These are phyloP conservation scores for Phaeosphaeriaceae sp. DNA, from an alignment of 2,329 filamentous ascomycete genomes.

Conservation along the genomic window DNA sequence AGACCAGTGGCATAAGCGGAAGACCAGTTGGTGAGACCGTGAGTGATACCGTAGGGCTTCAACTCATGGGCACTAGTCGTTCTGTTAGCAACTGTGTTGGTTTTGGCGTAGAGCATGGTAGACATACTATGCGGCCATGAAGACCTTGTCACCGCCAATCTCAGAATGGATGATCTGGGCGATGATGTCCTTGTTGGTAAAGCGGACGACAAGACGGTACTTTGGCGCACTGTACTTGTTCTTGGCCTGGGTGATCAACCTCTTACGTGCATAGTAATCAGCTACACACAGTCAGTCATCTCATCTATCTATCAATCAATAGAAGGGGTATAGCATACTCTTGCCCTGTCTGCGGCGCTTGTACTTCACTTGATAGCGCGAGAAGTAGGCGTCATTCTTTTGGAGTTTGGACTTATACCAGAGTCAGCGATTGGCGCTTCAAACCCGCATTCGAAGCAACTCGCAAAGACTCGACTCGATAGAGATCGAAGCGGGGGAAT, in stretches of 20 bases:
- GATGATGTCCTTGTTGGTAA: conserved; percentile 99
- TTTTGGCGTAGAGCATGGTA: background rate
- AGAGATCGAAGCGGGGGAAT: conserved; percentile 36
- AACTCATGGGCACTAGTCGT: conserved; percentile 79
- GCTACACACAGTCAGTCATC: conserved; percentile 71
- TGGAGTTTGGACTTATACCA: conserved; percentile 86
- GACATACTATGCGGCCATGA: conserved; percentile 55
- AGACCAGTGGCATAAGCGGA: conserved; percentile 97
- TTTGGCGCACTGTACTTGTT: conserved; percentile 99
- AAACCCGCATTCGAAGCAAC: conserved; percentile 88
- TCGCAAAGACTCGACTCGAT: conserved; percentile 64
- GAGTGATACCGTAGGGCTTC: conserved; percentile 93
- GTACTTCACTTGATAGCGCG: conserved; percentile 99
- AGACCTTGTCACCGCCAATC: conserved; percentile 97
- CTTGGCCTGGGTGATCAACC: conserved; percentile 99
- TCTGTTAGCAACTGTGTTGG: conserved; percentile 11
- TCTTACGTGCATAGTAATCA: conserved; percentile 99
- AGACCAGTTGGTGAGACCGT: conserved; percentile 99
- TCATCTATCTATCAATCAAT: background rate
- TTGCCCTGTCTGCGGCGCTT: conserved; percentile 94
- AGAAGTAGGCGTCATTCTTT: conserved; percentile 99
- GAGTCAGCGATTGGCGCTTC: conserved; percentile 99
- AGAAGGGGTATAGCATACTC: conserved; percentile 73
- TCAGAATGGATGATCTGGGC: conserved; percentile 96
- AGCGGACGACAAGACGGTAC: conserved; percentile 99